These are phyloP conservation scores for Syncephalastrum racemosum DNA, from an alignment of 371 early-diverging fungal genomes.

Conservation along the genomic window DNA sequence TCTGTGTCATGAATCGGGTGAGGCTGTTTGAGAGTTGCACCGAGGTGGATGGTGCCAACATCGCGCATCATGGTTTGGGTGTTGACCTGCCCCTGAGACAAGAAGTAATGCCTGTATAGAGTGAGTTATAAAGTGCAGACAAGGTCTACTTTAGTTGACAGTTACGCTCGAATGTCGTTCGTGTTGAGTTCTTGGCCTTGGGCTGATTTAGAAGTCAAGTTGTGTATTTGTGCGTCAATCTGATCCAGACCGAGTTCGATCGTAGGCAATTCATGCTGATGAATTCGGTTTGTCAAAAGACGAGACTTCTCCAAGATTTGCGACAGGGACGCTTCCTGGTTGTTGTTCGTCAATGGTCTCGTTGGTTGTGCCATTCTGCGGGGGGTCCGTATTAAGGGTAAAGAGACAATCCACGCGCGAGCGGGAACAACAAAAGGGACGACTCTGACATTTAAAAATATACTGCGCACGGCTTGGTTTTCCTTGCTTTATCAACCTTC, in stretches of 20 bases:
- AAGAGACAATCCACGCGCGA: no score
- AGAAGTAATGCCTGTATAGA: slow-evolving; percentile 40
- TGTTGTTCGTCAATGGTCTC: background rate
- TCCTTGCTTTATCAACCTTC: no score
- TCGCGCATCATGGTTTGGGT: slow-evolving; percentile 43
- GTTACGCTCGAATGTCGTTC: slow-evolving; percentile 39
- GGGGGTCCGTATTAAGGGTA: no score
- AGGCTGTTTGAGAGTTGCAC: slow-evolving; percentile 31
- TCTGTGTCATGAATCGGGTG: slow-evolving; percentile 49
- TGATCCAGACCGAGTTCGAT: slow-evolving; percentile 45
- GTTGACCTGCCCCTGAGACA: slow-evolving; percentile 46
- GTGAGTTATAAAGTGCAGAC: background rate
- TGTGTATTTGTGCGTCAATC: slow-evolving; percentile 36
- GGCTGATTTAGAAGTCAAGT: slow-evolving; percentile 22
- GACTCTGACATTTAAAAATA: no score
- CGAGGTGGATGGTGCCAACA: slow-evolving; percentile 44
- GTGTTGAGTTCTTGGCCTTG: slow-evolving; percentile 18
- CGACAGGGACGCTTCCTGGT: slow-evolving; percentile 23
- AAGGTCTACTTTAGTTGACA: no score
- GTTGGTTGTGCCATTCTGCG: no score
- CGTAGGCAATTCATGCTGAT: slow-evolving; percentile 32
- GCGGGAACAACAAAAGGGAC: no score
- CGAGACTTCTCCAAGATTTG: slow-evolving; percentile 41
- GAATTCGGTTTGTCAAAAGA: slow-evolving; percentile 28
- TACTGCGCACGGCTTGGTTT: no score